Evolutionary conservation across 192 early-diverging fungal genomes (phyloP), one percentile per base, ranked within the genome.

Genomic region (Rhizophagus sp.): DNA sequence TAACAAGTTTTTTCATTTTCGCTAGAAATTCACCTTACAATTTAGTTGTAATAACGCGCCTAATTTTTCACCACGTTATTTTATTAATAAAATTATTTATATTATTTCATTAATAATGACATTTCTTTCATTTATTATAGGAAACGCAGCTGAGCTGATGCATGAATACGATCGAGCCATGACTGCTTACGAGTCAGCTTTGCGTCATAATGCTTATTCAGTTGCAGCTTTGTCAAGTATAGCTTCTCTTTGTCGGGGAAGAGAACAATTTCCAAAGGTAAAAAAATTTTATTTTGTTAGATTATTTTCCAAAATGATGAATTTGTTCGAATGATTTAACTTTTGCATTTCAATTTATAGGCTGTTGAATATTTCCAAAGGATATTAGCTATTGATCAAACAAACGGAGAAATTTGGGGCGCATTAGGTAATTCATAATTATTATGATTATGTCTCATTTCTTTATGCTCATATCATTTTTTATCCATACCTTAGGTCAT

Each of bases 391-490:
- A 91, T 95, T 73, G 93, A 98, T 76, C 87, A 88, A 50, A 88
- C 85, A 44, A 97, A 97, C 83, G 97, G 97, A 41, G 98, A 98
- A 78, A 92, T 95, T 33, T 98, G 97, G 97, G 96, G 96, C 7
- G 95, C 96, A 10, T 88, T 93, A 79, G 78, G 78, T 79, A 68
- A 34, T 30, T 68, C 22, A 27, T 73, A 30, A 50, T 73, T 19
- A 30, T 12, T 68, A 67, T 15, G 27, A 68, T 7, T 34, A 19
- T 68, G 2, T 67, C 39, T 41, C 39, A 7, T 41, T 41, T 41
- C 39, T 41, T 41, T 41, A 8, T 41, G 9, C 36, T 69, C 15
- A 36, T 36, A 36, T 3, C 34, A 36, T 36, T 39, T 41, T 30
- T 3, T 44, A n/a, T 39, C n/a, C 10, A 10, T 65, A n/a, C 13